A percentile compares a stretch with the other conserved stretches of the same genome.
Evolutionary conservation across 345 rosid species (phyloP).

Genomic region (Tarenaya hassleriana): DNA sequence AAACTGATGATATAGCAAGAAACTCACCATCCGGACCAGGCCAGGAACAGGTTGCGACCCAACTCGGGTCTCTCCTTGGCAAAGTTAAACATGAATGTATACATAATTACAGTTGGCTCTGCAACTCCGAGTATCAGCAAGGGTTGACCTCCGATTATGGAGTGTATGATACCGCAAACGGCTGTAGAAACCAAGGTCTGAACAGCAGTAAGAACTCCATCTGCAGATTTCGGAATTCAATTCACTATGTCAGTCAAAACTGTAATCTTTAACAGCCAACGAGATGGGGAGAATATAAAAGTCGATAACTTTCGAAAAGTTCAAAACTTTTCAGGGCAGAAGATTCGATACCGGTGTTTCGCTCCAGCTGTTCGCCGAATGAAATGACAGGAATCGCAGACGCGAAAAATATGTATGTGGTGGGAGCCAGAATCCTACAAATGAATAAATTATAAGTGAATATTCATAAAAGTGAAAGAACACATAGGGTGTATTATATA

Average conservation of each 20-base stretch:
- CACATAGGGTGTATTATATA: not conserved
- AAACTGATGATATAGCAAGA: not conserved
- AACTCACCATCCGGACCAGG: conserved; percentile 88
- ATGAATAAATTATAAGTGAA: not conserved
- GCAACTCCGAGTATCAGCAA: conserved; percentile 96
- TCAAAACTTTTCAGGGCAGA: not conserved
- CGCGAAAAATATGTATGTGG: conserved; percentile 96
- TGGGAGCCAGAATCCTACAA: conserved; percentile 94
- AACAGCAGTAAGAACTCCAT: conserved; percentile 91
- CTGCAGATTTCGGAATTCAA: conserved; percentile 29
- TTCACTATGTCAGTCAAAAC: conserved; percentile 9
- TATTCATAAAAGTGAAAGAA: no score
- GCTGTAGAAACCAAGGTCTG: conserved; percentile 93
- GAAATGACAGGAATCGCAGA: conserved; percentile 99
- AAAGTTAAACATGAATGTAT: conserved; percentile 91
- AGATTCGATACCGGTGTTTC: conserved; percentile 65
- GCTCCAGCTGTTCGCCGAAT: conserved; percentile 91
- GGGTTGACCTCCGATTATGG: conserved; percentile 92
- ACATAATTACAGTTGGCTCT: conserved; percentile 98
- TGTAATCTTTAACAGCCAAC: conserved; percentile 4
- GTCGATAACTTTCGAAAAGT: conserved; percentile 5
- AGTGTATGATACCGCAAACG: conserved; percentile 84
- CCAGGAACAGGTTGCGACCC: conserved; percentile 76
- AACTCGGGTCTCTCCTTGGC: conserved; percentile 76
- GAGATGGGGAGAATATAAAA: conserved; percentile 11